phyloP scores from a whole-genome alignment of 2,329 filamentous ascomycete species.

The Thelonectria rubi region DNA sequence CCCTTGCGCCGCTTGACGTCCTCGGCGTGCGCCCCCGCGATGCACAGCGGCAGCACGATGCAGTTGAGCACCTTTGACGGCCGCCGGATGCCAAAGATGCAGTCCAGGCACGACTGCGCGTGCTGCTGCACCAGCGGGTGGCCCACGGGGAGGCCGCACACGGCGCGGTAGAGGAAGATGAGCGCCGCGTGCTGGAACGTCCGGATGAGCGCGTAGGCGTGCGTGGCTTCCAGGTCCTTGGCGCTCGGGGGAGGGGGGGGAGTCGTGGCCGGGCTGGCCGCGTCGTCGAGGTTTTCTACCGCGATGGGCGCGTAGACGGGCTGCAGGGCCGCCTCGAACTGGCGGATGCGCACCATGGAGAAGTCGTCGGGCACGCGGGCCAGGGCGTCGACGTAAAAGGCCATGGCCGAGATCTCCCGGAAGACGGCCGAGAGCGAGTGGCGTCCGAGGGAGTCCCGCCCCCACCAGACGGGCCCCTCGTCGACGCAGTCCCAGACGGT shows the following conservation, averaged over 20 bases:
- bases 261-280: background rate
- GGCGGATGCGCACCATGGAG: conserved; percentile 42
- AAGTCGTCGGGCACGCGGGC: conserved; percentile 32
- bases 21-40: conserved; percentile 49
- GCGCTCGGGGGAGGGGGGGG: background rate
- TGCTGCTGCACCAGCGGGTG: conserved; percentile 53
- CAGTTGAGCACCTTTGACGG: conserved; percentile 52
- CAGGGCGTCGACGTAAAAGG: conserved; percentile 41
- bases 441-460: conserved; percentile 46
- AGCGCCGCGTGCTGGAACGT: conserved; percentile 53
- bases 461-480: conserved; percentile 54
- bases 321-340: conserved; percentile 41
- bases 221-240: conserved; percentile 43
- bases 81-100: conserved; percentile 48
- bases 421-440: conserved; percentile 49
- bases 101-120: conserved; percentile 48
- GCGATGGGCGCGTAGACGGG: conserved; percentile 42
- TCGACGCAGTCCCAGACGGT: conserved; percentile 52
- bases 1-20: conserved; percentile 40
- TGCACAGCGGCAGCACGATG: conserved; percentile 49
- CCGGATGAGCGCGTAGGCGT: conserved; percentile 48
- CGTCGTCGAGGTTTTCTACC: conserved; percentile 35
- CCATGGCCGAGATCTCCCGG: conserved; percentile 43
- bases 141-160: conserved; percentile 50
- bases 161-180: conserved; percentile 54